phyloP scores from a whole-genome alignment of 139 green algal species.

The Raphidocelis subcapitata region DNA sequence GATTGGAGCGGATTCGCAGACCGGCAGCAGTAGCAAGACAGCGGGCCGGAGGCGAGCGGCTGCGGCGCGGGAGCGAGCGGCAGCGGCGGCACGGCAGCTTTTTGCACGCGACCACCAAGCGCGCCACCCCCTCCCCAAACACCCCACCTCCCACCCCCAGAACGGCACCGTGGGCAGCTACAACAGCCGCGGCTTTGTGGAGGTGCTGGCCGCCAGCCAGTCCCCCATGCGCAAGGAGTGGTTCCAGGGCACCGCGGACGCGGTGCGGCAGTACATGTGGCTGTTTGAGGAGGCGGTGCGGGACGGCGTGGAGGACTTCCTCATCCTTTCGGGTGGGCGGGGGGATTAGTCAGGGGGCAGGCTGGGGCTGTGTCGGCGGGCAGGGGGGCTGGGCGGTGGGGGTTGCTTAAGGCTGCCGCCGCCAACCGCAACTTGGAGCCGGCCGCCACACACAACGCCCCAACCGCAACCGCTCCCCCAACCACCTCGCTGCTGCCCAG shows the following conservation, averaged over 20 bases:
- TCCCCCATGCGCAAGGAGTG: slow-evolving; percentile 88
- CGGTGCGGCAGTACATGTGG: slow-evolving; percentile 99
- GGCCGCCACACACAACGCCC: no score
- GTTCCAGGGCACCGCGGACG: slow-evolving; percentile 99
- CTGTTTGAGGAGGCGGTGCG: slow-evolving; percentile 92
- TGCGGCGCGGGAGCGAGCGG: no score
- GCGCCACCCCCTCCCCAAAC: no score
- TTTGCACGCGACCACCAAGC: no score
- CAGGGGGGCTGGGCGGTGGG: background rate
- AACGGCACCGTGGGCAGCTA: slow-evolving; percentile 90
- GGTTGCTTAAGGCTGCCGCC: background rate
- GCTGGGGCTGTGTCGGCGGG: background rate
- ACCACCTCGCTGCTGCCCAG: no score
- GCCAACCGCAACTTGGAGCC: no score
- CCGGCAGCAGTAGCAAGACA: no score
- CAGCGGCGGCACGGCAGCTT: no score
- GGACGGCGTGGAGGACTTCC: slow-evolving; percentile 93
- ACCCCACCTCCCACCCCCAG: no score
- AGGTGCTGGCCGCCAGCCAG: slow-evolving; percentile 97
- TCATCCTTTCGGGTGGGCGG: slow-evolving; percentile 94
- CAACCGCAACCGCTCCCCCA: no score
- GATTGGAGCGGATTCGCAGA: no score
- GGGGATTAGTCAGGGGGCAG: background rate
- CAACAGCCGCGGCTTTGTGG: slow-evolving; percentile 92
- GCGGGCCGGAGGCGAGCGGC: no score